Conservation (phyloP, 2,329 filamentous ascomycete species). For the Fonsecaea pedrosoi region DNA sequence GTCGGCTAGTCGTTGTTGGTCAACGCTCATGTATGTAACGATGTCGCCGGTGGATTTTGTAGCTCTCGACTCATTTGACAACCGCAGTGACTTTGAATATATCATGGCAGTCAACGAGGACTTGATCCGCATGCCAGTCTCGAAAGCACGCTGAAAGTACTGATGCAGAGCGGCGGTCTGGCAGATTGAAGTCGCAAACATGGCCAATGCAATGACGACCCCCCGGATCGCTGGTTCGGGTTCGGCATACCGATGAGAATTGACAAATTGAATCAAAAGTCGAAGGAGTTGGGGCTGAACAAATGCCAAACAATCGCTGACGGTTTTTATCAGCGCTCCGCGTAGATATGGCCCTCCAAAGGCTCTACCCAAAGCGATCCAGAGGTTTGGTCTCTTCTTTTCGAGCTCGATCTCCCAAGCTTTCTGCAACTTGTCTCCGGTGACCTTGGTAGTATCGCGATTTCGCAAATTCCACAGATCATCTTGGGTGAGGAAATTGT, state of each 20-base stretch:
- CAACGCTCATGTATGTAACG: slow-evolving; percentile 99
- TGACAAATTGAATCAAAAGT: slow-evolving; percentile 81
- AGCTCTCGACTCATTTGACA: slow-evolving; percentile 91
- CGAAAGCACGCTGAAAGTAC: slow-evolving; percentile 95
- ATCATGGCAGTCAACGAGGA: slow-evolving; percentile 87
- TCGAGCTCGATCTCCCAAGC: slow-evolving; percentile 79
- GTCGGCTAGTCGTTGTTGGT: slow-evolving; percentile 93
- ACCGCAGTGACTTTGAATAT: slow-evolving; percentile 84
- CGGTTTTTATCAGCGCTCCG: slow-evolving; percentile 84
- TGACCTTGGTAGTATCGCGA: slow-evolving; percentile 77
- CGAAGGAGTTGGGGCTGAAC: slow-evolving; percentile 89
- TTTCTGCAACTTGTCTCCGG: slow-evolving; percentile 71
- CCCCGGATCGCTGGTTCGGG: slow-evolving; percentile 83
- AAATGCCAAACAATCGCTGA: slow-evolving; percentile 85
- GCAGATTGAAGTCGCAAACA: slow-evolving; percentile 85
- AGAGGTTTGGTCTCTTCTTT: slow-evolving; percentile 79
- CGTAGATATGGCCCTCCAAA: slow-evolving; percentile 85
- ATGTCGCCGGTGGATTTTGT: slow-evolving; percentile 95
- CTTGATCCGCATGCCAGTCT: slow-evolving; percentile 96
- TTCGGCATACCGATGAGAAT: slow-evolving; percentile 69
- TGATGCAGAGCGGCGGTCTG: slow-evolving; percentile 94
- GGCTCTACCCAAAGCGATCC: slow-evolving; percentile 81
- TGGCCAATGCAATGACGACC: slow-evolving; percentile 83
- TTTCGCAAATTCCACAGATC: slow-evolving; percentile 92
- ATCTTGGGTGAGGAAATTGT: slow-evolving; percentile 87